Evolutionary conservation across 441 rosid genomes (phyloP), one percentile per base, ranked within the genome.

Genomic region (Croton setiger): DNA sequence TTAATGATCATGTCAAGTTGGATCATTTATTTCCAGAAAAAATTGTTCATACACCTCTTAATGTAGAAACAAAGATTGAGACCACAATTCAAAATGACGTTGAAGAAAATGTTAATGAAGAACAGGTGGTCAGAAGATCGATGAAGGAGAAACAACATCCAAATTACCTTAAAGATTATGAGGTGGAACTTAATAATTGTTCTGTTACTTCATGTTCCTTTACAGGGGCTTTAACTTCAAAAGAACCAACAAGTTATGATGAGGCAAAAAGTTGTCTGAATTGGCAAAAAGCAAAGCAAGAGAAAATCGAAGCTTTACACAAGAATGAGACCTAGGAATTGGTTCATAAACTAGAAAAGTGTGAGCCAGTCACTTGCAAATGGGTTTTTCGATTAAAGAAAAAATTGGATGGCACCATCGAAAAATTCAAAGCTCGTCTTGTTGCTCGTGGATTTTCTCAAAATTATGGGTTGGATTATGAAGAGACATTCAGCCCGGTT

Each of bases 91-190:
- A 39, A 20, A 60, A n/a, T n/a, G n/a, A n/a, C n/a, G n/a, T n/a
- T n/a, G n/a, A n/a, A n/a, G n/a, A n/a, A n/a, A n/a, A n/a, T n/a
- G n/a, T n/a, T 6, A 45, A 18, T 15, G 27, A 1, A 17, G 63
- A 60, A 0, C 2, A 60, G 18, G 1, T 4, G 37, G 10, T 13
- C 2, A 54, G 23, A 35, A 43, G 63, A 2, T 54, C 48, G 5
- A 21, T 7, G 54, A 63, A 39, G 39, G 44, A 55, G 47, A 71
- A 33, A 71, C 31, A 17, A 11, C 63, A 63, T 2, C 47, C 14
- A 37, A 12, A 13, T 5, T 35, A 54, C 12, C 49, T 71, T 17
- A 43, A 64, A 18, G 64, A 71, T 33, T 71, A 56, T 71, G 69
- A 64, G 17, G 64, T 57, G 7, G 4, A 71, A 1, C 37, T 72